phyloP scores from a whole-genome alignment of 805 yeast genomes.

The Metschnikowia matae region DNA sequence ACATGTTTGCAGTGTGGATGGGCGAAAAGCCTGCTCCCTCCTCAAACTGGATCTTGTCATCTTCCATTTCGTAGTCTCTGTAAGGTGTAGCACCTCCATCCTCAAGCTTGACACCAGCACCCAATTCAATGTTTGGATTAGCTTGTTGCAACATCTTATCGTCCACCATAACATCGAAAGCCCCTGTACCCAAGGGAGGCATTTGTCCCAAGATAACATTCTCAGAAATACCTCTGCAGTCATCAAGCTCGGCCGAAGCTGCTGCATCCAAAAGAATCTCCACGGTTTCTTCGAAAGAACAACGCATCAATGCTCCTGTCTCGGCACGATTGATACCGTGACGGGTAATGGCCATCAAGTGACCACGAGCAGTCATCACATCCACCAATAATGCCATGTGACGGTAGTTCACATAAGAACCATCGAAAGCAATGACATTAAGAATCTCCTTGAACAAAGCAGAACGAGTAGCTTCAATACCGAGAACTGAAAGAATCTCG shows the following conservation, averaged over 20 bases:
- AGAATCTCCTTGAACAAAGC: conserved; percentile 91
- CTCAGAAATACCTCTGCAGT: conserved; percentile 97
- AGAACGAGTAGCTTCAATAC: conserved; percentile 97
- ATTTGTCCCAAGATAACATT: conserved; percentile 96
- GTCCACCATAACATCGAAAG: conserved; percentile 92
- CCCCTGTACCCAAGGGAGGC: conserved; percentile 98
- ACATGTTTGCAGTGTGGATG: conserved; percentile 78
- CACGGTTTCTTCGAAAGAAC: conserved; percentile 98
- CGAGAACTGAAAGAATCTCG: conserved; percentile 89
- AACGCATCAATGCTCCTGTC: conserved; percentile 98
- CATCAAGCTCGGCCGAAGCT: conserved; percentile 95
- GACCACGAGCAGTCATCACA: conserved; percentile 98
- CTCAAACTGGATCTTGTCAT: conserved; percentile 56
- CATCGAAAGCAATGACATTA: conserved; percentile 98
- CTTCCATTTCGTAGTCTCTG: conserved; percentile 59
- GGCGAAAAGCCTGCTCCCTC: conserved; percentile 92
- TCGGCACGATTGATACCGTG: conserved; percentile 99
- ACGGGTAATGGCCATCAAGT: conserved; percentile 97
- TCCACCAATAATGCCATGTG: conserved; percentile 97
- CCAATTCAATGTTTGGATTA: conserved; percentile 41
- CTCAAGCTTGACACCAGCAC: conserved; percentile 29
- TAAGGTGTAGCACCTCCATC: conserved; percentile 91
- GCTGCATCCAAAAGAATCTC: conserved; percentile 97
- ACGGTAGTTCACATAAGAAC: conserved; percentile 98
- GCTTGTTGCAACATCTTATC: conserved; percentile 73